Conservation (phyloP, 2,329 filamentous ascomycete species). For the Aspergillus tanneri region DNA sequence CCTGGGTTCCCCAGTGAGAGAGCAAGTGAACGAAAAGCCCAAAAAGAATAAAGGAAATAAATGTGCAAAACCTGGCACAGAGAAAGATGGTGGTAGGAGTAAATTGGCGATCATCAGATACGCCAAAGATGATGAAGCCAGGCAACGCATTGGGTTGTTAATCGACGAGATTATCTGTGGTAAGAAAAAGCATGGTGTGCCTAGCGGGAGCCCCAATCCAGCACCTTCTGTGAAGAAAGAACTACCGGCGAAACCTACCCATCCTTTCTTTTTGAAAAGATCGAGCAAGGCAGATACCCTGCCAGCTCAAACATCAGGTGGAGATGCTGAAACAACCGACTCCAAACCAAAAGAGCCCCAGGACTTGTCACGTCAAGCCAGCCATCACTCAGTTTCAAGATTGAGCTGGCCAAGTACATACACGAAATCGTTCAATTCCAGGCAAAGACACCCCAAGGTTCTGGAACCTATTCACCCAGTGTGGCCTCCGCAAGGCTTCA, state of each 20-base stretch:
- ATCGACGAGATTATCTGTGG: slow-evolving; percentile 63
- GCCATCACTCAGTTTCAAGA: not conserved
- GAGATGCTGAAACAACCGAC: not conserved
- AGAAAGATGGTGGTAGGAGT: slow-evolving; percentile 33
- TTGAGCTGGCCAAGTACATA: not conserved
- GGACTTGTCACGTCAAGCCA: not conserved
- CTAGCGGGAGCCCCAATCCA: slow-evolving; percentile 18
- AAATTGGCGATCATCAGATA: slow-evolving; percentile 61
- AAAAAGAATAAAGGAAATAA: slow-evolving; percentile 25
- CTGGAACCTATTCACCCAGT: slow-evolving; percentile 36
- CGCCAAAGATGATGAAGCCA: slow-evolving; percentile 49
- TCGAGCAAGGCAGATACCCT: slow-evolving; percentile 25
- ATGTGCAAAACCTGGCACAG: slow-evolving; percentile 36
- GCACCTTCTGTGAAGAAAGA: slow-evolving; percentile 18
- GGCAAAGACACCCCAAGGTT: slow-evolving; percentile 28
- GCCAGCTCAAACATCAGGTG: not conserved
- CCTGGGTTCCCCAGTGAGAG: slow-evolving; percentile 37
- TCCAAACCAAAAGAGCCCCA: not conserved
- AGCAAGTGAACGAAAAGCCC: slow-evolving; percentile 20
- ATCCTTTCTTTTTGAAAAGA: slow-evolving; percentile 70
- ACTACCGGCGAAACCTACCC: slow-evolving; percentile 50
- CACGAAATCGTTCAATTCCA: slow-evolving; percentile 13
- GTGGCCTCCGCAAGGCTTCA: slow-evolving; percentile 40
- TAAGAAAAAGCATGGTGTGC: slow-evolving; percentile 29
- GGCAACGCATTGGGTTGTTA: slow-evolving; percentile 54